A percentile compares a stretch with the other conserved stretches of the same genome.
phyloP scores from a whole-genome alignment of 2,329 filamentous ascomycete species.

The Ambrosiella cleistominuta region DNA sequence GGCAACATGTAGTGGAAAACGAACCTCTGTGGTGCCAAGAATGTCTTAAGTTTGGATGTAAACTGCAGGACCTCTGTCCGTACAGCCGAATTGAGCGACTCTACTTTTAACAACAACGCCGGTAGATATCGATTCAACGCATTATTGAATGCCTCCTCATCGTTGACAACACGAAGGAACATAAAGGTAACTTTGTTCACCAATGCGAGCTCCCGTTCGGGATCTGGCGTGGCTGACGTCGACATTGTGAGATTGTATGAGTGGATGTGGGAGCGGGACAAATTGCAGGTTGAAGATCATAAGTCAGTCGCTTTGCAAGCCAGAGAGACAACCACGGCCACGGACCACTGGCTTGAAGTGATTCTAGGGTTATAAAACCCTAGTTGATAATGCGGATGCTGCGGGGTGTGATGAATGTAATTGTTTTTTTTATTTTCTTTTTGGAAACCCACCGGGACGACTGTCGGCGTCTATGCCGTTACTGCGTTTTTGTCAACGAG shows the following conservation, averaged over 20 bases:
- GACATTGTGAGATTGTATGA: not conserved
- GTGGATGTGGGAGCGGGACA: too few species aligned
- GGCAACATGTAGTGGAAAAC: constrained; percentile 12
- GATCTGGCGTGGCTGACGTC: not conserved
- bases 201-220: constrained; percentile 54
- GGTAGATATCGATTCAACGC: constrained; percentile 64
- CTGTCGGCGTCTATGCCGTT: too few species aligned
- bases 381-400: too few species aligned
- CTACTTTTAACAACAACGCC: constrained; percentile 70
- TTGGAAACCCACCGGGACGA: too few species aligned
- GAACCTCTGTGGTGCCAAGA: constrained; percentile 34
- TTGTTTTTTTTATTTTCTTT: too few species aligned
- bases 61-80: constrained; percentile 51
- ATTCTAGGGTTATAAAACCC: too few species aligned
- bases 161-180: constrained; percentile 61
- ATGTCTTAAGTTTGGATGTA: constrained; percentile 34
- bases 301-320: too few species aligned
- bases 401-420: too few species aligned
- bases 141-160: constrained; percentile 65
- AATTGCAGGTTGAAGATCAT: too few species aligned
- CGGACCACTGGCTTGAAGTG: too few species aligned
- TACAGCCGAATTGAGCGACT: constrained; percentile 62
- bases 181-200: constrained; percentile 73
- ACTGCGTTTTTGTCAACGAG: too few species aligned
- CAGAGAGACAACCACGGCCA: too few species aligned